A percentile compares a stretch with the other conserved stretches of the same genome.
phyloP scores from a whole-genome alignment of 2,329 filamentous ascomycete species.

The Hypomyces perniciosus region DNA sequence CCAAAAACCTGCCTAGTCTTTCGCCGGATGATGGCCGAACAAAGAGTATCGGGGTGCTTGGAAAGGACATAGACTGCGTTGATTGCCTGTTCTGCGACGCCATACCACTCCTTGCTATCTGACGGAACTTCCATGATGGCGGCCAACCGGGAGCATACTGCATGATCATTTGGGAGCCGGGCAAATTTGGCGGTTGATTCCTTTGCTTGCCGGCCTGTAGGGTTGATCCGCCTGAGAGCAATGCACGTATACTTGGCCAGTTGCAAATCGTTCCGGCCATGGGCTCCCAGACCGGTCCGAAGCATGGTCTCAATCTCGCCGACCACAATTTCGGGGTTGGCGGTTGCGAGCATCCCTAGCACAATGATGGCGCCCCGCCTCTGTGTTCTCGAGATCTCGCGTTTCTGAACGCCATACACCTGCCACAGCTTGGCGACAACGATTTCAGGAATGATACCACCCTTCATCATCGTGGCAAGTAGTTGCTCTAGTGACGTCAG shows the following conservation, averaged over 20 bases:
- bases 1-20: conserved; percentile 80
- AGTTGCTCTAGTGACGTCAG: conserved; percentile 93
- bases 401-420: conserved; percentile 89
- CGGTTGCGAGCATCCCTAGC: conserved; percentile 90
- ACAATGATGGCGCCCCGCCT: conserved; percentile 92
- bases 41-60: conserved; percentile 88
- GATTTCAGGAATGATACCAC: conserved; percentile 74
- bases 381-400: conserved; percentile 87
- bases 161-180: conserved; percentile 85
- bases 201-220: conserved; percentile 72
- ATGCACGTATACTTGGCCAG: conserved; percentile 95
- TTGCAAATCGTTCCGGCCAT: conserved; percentile 76
- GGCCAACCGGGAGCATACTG: conserved; percentile 73
- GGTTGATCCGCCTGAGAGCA: conserved; percentile 84
- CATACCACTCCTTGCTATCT: conserved; percentile 92
- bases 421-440: conserved; percentile 95
- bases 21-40: conserved; percentile 80
- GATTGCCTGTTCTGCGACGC: conserved; percentile 92
- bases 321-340: conserved; percentile 86
- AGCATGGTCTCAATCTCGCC: conserved; percentile 94
- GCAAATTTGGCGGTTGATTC: conserved; percentile 63
- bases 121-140: conserved; percentile 80
- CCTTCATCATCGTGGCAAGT: conserved; percentile 95
- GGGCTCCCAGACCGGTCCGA: conserved; percentile 74
- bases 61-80: conserved; percentile 91